A percentile compares a stretch with the other conserved stretches of the same genome.
Conservation (phyloP, 805 yeast species). For the Komagataella pastoris region DNA sequence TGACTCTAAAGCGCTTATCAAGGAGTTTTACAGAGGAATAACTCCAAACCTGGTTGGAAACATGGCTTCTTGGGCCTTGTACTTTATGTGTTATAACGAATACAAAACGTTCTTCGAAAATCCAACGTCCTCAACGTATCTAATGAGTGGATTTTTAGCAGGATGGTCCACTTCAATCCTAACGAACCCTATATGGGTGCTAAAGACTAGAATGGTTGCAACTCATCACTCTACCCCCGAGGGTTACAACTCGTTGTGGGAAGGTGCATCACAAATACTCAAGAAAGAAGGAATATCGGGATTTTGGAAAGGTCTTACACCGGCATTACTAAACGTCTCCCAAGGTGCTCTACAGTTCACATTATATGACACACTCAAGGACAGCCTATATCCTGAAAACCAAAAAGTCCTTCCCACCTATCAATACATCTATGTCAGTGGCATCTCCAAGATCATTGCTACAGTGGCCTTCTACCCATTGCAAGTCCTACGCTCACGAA, state of each 20-base stretch:
- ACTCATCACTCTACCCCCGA: constrained; percentile 26
- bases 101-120: constrained; percentile 25
- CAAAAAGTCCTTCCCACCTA: constrained; percentile 24
- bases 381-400: constrained; percentile 6
- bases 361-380: constrained; percentile 68
- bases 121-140: constrained; percentile 17
- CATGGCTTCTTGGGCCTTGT: constrained; percentile 79
- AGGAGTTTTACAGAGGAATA: constrained; percentile 57
- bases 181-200: constrained; percentile 93
- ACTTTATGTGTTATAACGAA: constrained; percentile 65
- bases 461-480: constrained; percentile 67
- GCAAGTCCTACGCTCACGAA: constrained; percentile 66
- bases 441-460: constrained; percentile 54
- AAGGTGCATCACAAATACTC: constrained; percentile 41
- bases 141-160: constrained; percentile 48
- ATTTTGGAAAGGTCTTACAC: constrained; percentile 71
- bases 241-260: constrained; percentile 43
- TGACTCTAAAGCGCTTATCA: constrained; percentile 4
- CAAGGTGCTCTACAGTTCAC: constrained; percentile 88
- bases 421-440: constrained; percentile 56
- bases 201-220: constrained; percentile 79
- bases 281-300: constrained; percentile 48
- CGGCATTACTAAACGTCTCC: constrained; percentile 67
- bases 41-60: constrained; percentile 75
- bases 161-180: constrained; percentile 64